These are phyloP conservation scores for Termitomyces sp. DNA, from an alignment of 768 basidiomycete genomes.

Conservation along the genomic window DNA sequence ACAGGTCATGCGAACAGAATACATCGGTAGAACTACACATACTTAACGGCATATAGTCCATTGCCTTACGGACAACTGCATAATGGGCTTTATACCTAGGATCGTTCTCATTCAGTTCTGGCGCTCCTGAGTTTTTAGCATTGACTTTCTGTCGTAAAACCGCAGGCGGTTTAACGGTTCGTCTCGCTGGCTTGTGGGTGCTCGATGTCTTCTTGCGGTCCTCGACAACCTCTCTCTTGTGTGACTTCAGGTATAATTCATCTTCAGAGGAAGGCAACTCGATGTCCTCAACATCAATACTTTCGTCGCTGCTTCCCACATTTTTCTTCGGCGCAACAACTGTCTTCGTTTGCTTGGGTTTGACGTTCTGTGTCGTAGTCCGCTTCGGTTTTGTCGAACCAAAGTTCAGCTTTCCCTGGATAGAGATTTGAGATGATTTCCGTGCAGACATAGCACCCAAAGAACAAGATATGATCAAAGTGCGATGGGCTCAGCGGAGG, in stretches of 20 bases:
- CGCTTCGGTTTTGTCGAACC: slow-evolving; percentile 38
- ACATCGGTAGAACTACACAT: slow-evolving; percentile 23
- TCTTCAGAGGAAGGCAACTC: slow-evolving; percentile 18
- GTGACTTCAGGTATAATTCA: slow-evolving; percentile 11
- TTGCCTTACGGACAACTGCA: slow-evolving; percentile 41
- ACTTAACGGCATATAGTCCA: slow-evolving; percentile 59
- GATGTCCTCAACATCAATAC: slow-evolving; percentile 19
- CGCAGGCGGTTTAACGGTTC: background rate
- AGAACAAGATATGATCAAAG: background rate
- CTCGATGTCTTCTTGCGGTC: background rate
- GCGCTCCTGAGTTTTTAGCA: slow-evolving; percentile 11
- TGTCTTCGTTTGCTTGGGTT: slow-evolving; percentile 15
- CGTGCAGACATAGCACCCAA: background rate
- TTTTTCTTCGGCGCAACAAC: slow-evolving; percentile 6
- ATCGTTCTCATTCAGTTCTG: slow-evolving; percentile 43
- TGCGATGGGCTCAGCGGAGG: background rate
- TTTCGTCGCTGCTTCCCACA: slow-evolving; percentile 14
- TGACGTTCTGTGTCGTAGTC: slow-evolving; percentile 21
- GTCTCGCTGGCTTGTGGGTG: background rate
- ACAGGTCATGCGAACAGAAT: slow-evolving; percentile 1
- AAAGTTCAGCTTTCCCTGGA: slow-evolving; percentile 43
- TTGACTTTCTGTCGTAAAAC: slow-evolving; percentile 2
- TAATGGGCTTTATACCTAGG: slow-evolving; percentile 48
- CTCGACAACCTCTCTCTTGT: background rate
- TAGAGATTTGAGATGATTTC: slow-evolving; percentile 20